These are phyloP conservation scores for Zea luxurians DNA, from an alignment of 176 grass and related monocot genomes.

Conservation along the genomic window DNA sequence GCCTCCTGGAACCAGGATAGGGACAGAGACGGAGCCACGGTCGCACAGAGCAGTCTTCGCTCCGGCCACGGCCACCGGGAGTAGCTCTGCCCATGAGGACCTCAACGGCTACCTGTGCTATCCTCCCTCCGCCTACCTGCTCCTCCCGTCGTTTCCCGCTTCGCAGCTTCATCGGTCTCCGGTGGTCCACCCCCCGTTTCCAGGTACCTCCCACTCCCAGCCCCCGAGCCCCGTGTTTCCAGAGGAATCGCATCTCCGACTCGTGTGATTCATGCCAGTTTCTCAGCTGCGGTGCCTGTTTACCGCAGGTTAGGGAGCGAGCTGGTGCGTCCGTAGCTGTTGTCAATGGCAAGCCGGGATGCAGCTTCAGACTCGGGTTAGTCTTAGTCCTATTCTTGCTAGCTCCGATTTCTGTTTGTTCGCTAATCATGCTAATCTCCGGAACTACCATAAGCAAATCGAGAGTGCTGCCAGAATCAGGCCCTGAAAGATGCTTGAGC, in stretches of 20 bases:
- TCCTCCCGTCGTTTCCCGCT: conserved; percentile 19
- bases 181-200: conserved; percentile 20
- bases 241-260: background rate
- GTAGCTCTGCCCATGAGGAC: conserved; percentile 37
- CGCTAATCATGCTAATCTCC: background rate
- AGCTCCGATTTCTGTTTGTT: background rate
- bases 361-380: conserved; percentile 34
- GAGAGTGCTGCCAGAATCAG: background rate
- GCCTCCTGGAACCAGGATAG: background rate
- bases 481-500: background rate
- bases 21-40: background rate
- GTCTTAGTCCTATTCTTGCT: background rate
- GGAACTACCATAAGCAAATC: background rate
- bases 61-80: background rate
- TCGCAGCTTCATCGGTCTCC: conserved; percentile 43
- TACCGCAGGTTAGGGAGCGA: conserved; percentile 35
- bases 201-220: too few relatives aligned
- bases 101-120: conserved; percentile 11
- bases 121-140: conserved; percentile 35
- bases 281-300: background rate
- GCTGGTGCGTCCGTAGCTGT: conserved; percentile 1
- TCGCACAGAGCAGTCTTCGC: background rate
- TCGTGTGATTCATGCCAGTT: background rate
- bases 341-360: conserved; percentile 11
- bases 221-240: background rate